Evolutionary conservation across 2,329 filamentous ascomycete genomes (phyloP).

Genomic region (Aspergillus pseudoglaucus): DNA sequence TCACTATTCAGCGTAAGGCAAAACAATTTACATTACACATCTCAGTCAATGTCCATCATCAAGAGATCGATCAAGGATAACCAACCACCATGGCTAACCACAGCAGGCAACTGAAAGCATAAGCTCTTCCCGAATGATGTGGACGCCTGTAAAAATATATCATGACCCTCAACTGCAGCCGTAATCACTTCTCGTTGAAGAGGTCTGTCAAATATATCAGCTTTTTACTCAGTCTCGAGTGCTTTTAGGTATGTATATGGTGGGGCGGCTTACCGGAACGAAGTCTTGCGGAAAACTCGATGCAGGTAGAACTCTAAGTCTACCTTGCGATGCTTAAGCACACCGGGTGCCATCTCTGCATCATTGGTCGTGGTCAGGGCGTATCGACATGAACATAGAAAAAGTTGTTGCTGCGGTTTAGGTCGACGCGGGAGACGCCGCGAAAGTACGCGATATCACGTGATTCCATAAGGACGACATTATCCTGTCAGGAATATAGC

Average conservation of each 20-base stretch:
- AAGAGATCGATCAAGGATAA: slow-evolving; percentile 16
- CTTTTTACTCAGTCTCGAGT: neutral
- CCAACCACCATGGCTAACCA: slow-evolving; percentile 78
- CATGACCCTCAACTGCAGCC: slow-evolving; percentile 71
- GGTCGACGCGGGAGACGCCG: neutral
- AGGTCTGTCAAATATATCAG: slow-evolving; percentile 48
- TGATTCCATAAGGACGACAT: slow-evolving; percentile 5
- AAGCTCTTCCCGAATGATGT: slow-evolving; percentile 79
- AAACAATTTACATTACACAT: neutral
- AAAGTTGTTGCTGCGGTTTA: neutral
- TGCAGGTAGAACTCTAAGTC: slow-evolving; percentile 71
- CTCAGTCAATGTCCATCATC: slow-evolving; percentile 3
- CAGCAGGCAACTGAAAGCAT: slow-evolving; percentile 85
- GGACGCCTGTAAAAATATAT: slow-evolving; percentile 85
- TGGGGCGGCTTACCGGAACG: slow-evolving; percentile 55
- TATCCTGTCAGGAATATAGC: neutral
- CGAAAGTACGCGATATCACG: slow-evolving; percentile 20
- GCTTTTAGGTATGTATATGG: neutral
- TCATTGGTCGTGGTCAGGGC: slow-evolving; percentile 6
- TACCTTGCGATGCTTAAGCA: slow-evolving; percentile 24
- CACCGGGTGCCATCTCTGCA: slow-evolving; percentile 24
- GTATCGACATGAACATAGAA: neutral
- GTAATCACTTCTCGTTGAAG: slow-evolving; percentile 81
- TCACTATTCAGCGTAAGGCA: slow-evolving; percentile 51
- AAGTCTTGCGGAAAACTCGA: slow-evolving; percentile 64